Evolutionary conservation across 2,329 filamentous ascomycete genomes (phyloP).

Genomic region (Sporothrix inflata): DNA sequence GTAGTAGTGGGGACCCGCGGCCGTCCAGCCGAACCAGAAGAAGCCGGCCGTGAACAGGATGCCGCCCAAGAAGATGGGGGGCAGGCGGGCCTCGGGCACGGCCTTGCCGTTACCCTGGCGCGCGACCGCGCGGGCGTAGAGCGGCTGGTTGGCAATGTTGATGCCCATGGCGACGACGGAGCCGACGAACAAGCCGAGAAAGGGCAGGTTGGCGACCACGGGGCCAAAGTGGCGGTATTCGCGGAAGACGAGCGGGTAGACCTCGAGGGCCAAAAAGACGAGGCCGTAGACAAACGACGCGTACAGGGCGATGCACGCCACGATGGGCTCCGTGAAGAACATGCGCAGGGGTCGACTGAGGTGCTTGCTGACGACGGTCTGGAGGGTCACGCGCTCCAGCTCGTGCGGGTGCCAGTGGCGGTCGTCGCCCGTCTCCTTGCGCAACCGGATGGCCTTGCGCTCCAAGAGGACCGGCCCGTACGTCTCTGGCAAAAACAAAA

Average conservation of each 20-base stretch:
- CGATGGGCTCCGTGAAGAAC: conserved; percentile 72
- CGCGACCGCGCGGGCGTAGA: conserved; percentile 48
- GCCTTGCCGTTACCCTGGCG: conserved; percentile 40
- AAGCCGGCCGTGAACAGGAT: conserved; percentile 48
- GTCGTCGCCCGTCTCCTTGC: conserved; percentile 43
- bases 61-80: conserved; percentile 51
- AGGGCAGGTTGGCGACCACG: conserved; percentile 64
- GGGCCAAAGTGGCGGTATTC: conserved; percentile 56
- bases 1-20: conserved; percentile 19
- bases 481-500: conserved; percentile 39
- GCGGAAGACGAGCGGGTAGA: conserved; percentile 56
- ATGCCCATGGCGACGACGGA: conserved; percentile 59
- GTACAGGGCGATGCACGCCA: conserved; percentile 49
- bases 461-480: conserved; percentile 53
- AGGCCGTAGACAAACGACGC: conserved; percentile 60
- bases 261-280: conserved; percentile 60
- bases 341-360: conserved; percentile 73
- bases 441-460: conserved; percentile 56
- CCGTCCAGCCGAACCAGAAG: conserved; percentile 41
- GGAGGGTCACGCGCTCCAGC: conserved; percentile 60
- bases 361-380: conserved; percentile 65
- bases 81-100: conserved; percentile 47
- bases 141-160: conserved; percentile 45
- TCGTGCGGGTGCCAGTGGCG: conserved; percentile 53
- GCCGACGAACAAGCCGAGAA: conserved; percentile 53